These are phyloP conservation scores for Posidonia australis DNA, from an alignment of 106 monocot species.

Conservation along the genomic window DNA sequence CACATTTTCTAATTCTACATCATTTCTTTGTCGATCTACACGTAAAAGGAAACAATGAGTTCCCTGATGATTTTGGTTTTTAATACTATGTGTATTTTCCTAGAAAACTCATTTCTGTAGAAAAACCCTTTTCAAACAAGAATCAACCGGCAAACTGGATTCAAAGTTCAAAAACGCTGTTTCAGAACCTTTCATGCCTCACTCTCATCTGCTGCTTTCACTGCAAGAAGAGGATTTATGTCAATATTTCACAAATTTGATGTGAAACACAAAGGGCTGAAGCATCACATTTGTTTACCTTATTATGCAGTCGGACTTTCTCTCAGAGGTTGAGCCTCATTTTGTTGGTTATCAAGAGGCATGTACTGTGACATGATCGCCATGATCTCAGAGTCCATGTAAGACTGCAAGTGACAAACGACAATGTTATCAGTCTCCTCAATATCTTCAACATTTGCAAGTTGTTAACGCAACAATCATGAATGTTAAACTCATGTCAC, in stretches of 20 bases:
- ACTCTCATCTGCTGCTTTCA: too few relatives aligned
- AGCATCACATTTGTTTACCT: neutral
- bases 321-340: slow-evolving; percentile 38
- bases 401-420: slow-evolving; percentile 27
- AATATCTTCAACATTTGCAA: neutral
- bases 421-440: neutral
- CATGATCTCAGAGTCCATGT: slow-evolving; percentile 90
- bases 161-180: too few relatives aligned
- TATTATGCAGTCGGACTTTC: slow-evolving; percentile 15
- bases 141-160: too few relatives aligned
- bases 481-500: neutral
- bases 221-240: too few relatives aligned
- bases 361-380: slow-evolving; percentile 83
- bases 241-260: too few relatives aligned
- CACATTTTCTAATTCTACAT: neutral
- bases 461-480: neutral
- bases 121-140: too few relatives aligned
- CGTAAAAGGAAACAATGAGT: too few relatives aligned
- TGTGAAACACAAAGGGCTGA: too few relatives aligned
- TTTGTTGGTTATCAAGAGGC: slow-evolving; percentile 59
- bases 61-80: too few relatives aligned
- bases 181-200: too few relatives aligned
- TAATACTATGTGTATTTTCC: too few relatives aligned
- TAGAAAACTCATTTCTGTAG: too few relatives aligned
- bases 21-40: neutral